Percentiles rank a stretch among this genome's conserved stretches.
These are phyloP conservation scores for Vigna trinervia DNA, from an alignment of 306 rosid genomes.

Conservation along the genomic window DNA sequence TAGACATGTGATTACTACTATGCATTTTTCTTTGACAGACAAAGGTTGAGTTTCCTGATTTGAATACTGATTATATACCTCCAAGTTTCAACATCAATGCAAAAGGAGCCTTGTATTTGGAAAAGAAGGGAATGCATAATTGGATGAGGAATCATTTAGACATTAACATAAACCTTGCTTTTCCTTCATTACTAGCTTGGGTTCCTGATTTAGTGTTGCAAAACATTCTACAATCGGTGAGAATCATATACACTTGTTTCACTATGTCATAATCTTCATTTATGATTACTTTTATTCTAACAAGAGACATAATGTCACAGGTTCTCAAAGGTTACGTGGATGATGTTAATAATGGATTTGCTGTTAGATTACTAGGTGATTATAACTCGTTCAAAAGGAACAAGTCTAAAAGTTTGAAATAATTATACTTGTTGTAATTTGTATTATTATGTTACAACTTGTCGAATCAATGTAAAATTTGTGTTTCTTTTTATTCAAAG, in stretches of 20 bases:
- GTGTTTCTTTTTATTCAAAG: too few relatives aligned
- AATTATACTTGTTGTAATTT: too few relatives aligned
- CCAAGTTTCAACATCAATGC: constrained; percentile 31
- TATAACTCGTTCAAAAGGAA: constrained; percentile 38
- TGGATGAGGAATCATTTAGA: constrained; percentile 42
- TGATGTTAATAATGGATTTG: constrained; percentile 43
- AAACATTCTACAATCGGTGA: constrained; percentile 36
- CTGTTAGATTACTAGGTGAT: constrained; percentile 43
- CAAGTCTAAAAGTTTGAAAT: background rate
- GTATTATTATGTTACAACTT: too few relatives aligned
- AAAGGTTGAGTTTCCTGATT: constrained; percentile 39
- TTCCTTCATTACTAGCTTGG: constrained; percentile 45
- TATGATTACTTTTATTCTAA: background rate
- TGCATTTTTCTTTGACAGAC: background rate
- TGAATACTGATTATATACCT: constrained; percentile 34
- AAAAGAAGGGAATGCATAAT: constrained; percentile 21
- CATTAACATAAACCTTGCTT: constrained; percentile 25
- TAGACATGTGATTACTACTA: too few relatives aligned
- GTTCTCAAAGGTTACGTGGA: constrained; percentile 23
- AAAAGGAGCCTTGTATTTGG: constrained; percentile 42
- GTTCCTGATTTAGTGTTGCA: constrained; percentile 43
- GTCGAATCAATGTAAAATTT: too few relatives aligned
- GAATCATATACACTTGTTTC: background rate
- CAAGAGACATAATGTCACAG: background rate
- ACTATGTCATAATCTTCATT: too few relatives aligned